Evolutionary conservation across 495 filamentous ascomycete genomes (phyloP), one percentile per base, ranked within the genome.

Genomic region (Talaromyces stipitatus): DNA sequence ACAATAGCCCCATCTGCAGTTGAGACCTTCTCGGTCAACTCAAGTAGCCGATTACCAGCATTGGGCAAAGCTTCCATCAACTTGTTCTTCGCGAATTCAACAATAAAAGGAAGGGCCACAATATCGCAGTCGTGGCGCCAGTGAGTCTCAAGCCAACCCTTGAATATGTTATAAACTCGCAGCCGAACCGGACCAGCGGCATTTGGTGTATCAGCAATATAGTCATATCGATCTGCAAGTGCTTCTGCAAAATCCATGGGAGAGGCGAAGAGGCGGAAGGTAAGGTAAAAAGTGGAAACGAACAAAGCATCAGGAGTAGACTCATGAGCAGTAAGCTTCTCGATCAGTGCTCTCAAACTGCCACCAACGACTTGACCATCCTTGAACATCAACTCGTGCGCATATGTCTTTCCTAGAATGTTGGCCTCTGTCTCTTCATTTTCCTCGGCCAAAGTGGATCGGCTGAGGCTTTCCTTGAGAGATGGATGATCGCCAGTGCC

Each of bases 81-180:
- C 57, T 85, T 83, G 26, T 79, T 84, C 60, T 83, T 81, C 24
- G 94, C 90, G 65, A 99, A 99, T 22, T 78, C 68, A 23, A 83
- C 70, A 59, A 99, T 94, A 50, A 87, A 77, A 0, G 81, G 77
- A 32, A 97, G 75, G 5, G 92, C 90, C 5, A 78, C 78, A 56
- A 78, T 74, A 68, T 99, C 95, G 24, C 84, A 79, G 26, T 90
- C 84, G 58, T 87, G 82, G 24, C 88, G 85, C 95, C 95, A 99
- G 71, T 97, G 90, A 2, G 87, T 91, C 71, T 99, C 95, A 4
- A 99, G 73, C 95, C 95, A 99, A 28, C 87, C 86, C 71, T 99
- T 99, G 77, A 97, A 89, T 36, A 92, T 84, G 66, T 99, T 97
- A 77, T 95, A 97, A 0, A 97, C 90, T 14, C 95, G 83, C 30